Conservation (phyloP, 106 monocot genomes). For the Allium fistulosum region DNA sequence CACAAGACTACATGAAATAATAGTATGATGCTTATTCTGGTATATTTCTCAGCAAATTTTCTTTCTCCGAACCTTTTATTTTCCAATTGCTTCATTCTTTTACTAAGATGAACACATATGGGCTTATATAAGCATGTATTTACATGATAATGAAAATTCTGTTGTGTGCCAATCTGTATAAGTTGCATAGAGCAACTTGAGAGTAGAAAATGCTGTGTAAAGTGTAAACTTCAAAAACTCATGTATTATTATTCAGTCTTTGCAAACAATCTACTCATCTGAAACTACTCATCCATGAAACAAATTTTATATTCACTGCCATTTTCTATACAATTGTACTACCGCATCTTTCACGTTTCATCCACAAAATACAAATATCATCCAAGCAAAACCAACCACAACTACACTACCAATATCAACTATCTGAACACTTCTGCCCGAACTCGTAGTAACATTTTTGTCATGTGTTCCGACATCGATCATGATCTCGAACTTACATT, state of each 20-base stretch:
- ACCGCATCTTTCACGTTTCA: background rate
- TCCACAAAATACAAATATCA: background rate
- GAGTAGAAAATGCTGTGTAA: too few relatives aligned
- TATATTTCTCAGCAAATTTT: background rate
- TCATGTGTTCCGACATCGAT: constrained; percentile 56
- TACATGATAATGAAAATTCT: too few relatives aligned
- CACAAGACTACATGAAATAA: constrained; percentile 28
- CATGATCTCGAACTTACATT: constrained; percentile 73
- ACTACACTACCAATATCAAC: background rate
- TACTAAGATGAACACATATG: background rate
- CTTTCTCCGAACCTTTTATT: background rate
- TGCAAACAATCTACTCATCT: background rate
- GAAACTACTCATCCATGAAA: background rate
- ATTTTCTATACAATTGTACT: background rate
- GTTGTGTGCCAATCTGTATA: too few relatives aligned
- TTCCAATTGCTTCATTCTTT: background rate
- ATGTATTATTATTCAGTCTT: background rate
- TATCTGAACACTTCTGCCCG: background rate
- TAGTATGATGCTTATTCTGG: background rate
- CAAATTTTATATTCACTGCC: background rate
- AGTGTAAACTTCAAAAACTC: too few relatives aligned
- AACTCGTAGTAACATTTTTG: background rate
- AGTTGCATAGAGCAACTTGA: too few relatives aligned
- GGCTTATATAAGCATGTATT: background rate
- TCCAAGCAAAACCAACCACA: background rate